Base-by-base conservation (phyloP, 129 eudicot genomes). In the Scalesia atractyloides region DNA sequence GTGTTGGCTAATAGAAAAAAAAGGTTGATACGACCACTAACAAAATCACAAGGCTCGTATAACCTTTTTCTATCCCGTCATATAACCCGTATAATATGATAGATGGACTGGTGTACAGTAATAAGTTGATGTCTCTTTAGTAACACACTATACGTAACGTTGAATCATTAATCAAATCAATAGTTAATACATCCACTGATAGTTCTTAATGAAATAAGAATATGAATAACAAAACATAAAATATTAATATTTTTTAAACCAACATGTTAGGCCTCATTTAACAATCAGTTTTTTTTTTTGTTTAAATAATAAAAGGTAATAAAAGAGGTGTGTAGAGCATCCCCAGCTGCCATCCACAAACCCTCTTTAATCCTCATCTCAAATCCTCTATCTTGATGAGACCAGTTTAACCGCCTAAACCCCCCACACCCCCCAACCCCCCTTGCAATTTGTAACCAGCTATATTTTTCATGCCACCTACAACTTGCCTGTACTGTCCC, bases 271-370 rank as follows among this genome's bases (percentile, higher is more conserved):
- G 11, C 12, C 24, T 18, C 0, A 53, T 66, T 47, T 67, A 46
- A 16, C 12, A 53, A 53, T n/a, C 34, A 30, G 4, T 30, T 30
- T 30, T 30, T 30, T 26, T 30, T 2, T 30, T 30, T 47, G 41
- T 6, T 11, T 18, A 13, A 20, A 6, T 65, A 66, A 59, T 9
- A 58, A 69, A 37, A 68, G 64, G 14, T 47, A 14, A 56, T 76
- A 26, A 76, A 67, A 68, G 43, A 58, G 41, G 18, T 30, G 69
- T 30, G 63, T 7, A 46, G 75, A 68, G 49, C 72, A 50, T 68
- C 69, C 68, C 75, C 72, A 73, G 72, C 77, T 68, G 76, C 81
- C 81, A 73, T 24, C 84, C 81, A 75, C 69, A 64, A 80, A 60
- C 69, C 68, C 39, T 41, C 67, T 64, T 69, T 80, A 69, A 75